Evolutionary conservation across 768 basidiomycete species (phyloP), one percentile per base, ranked within the genome.

Genomic region (Lactifluus hygrophoroides): DNA sequence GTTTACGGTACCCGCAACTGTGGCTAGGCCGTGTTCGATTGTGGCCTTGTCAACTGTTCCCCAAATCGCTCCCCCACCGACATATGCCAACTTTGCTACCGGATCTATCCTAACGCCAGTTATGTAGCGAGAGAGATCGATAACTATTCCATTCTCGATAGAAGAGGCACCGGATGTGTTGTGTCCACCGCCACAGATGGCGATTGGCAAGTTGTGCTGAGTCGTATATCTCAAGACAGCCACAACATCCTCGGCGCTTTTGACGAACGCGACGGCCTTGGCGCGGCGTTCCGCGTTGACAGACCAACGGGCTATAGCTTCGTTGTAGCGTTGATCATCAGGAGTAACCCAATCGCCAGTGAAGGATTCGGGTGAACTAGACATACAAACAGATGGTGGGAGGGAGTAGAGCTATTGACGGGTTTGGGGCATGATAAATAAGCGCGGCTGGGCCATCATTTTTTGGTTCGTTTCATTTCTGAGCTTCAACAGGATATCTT

Each of bases 11-110:
- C 77, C 77, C 28, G 66, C 79, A 5, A 78, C 75, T 25, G 76
- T 73, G 8, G 78, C 79, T 16, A 80, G 66, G 8, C 76, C 78
- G 63, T 80, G 67, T 59, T 74, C 66, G 10, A 76, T 74, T 2
- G 74, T 69, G 1, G 66, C 69, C 51, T 71, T 68, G 57, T 82
- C 80, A 25, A 82, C 78, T 17, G 70, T 67, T 51, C 69, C 72
- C 78, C 79, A 80, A 3, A 74, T 47, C 10, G 77, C 73, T 8
- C 80, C 80, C 23, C 79, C 80, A 3, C 74, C 76, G 16, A 79
- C 74, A 55, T 73, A 70, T 3, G 69, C 76, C 3, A 74, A 58
- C 49, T 69, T 69, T 51, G 69, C 66, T 17, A 68, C 70, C 14
- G 69, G 66, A 60, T 79, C 75, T 38, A 81, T 70, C 16, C 64